Percentiles rank a stretch among this genome's conserved stretches.
Evolutionary conservation across 495 filamentous ascomycete species (phyloP).

Genomic region (Xylaria curta): DNA sequence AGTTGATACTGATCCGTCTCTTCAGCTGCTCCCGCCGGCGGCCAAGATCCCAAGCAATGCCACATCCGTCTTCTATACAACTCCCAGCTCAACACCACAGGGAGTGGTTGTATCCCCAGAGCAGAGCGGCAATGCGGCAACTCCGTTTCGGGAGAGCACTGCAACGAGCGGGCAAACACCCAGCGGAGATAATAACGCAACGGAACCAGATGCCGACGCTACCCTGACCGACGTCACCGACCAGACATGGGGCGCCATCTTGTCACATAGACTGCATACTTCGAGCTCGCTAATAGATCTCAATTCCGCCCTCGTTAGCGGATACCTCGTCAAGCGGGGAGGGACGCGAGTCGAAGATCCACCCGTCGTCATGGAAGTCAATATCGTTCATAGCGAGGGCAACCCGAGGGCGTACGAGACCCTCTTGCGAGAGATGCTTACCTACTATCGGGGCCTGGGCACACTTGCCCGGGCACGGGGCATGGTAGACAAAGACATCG

Average conservation of each 20-base stretch:
- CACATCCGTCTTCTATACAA: conserved; percentile 52
- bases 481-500: conserved; percentile 64
- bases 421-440: conserved; percentile 72
- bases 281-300: conserved; percentile 67
- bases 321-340: conserved; percentile 78
- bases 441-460: conserved; percentile 77
- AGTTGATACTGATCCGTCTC: conserved; percentile 68
- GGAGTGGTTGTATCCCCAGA: conserved; percentile 61
- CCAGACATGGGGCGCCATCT: conserved; percentile 79
- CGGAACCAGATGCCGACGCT: conserved; percentile 72
- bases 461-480: conserved; percentile 75
- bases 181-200: conserved; percentile 52
- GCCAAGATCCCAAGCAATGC: conserved; percentile 49
- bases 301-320: conserved; percentile 69
- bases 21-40: conserved; percentile 66
- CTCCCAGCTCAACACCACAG: conserved; percentile 66
- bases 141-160: conserved; percentile 51
- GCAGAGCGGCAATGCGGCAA: conserved; percentile 57
- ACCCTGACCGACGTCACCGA: conserved; percentile 79
- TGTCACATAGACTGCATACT: conserved; percentile 74
- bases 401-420: conserved; percentile 61
- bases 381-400: conserved; percentile 65
- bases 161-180: conserved; percentile 63
- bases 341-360: conserved; percentile 66
- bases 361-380: conserved; percentile 68